phyloP scores from a whole-genome alignment of 2,329 filamentous ascomycete genomes.

The Fusarium sulawesiense region DNA sequence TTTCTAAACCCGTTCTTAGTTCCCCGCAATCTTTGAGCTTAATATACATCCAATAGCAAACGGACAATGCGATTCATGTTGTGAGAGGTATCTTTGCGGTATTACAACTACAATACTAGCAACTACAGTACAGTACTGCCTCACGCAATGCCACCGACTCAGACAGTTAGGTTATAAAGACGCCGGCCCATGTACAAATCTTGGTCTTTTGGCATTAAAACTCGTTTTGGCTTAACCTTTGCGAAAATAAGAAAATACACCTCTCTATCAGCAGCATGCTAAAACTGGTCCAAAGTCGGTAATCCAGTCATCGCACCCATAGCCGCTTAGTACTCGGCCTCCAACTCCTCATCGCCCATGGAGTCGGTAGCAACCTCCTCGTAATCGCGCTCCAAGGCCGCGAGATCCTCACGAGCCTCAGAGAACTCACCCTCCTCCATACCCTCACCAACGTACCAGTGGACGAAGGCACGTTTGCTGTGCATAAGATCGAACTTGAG shows the following conservation, averaged over 20 bases:
- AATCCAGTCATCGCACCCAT: constrained; percentile 42
- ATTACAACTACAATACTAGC: constrained; percentile 38
- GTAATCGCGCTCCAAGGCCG: constrained; percentile 97
- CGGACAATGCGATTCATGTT: not conserved
- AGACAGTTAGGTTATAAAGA: constrained; percentile 20
- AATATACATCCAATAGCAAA: not conserved
- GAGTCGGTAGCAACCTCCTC: constrained; percentile 98
- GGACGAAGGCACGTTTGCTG: constrained; percentile 99
- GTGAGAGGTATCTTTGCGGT: constrained; percentile 29
- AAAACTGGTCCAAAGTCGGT: constrained; percentile 42
- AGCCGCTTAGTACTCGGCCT: constrained; percentile 85
- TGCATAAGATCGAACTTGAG: constrained; percentile 99
- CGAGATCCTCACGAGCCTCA: constrained; percentile 97
- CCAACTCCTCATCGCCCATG: constrained; percentile 84
- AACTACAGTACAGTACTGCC: constrained; percentile 27
- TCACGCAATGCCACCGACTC: constrained; percentile 26
- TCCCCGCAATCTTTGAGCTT: constrained; percentile 24
- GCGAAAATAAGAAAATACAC: constrained; percentile 55
- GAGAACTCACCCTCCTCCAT: constrained; percentile 99
- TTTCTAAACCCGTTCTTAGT: constrained; percentile 8
- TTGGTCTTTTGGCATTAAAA: constrained; percentile 53
- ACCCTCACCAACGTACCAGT: constrained; percentile 99
- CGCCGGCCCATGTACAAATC: constrained; percentile 48
- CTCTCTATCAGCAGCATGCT: constrained; percentile 48
- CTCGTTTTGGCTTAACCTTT: constrained; percentile 51